A percentile compares a stretch with the other conserved stretches of the same genome.
These are phyloP conservation scores for Botryotinia calthae DNA, from an alignment of 2,329 filamentous ascomycete genomes.

Conservation along the genomic window DNA sequence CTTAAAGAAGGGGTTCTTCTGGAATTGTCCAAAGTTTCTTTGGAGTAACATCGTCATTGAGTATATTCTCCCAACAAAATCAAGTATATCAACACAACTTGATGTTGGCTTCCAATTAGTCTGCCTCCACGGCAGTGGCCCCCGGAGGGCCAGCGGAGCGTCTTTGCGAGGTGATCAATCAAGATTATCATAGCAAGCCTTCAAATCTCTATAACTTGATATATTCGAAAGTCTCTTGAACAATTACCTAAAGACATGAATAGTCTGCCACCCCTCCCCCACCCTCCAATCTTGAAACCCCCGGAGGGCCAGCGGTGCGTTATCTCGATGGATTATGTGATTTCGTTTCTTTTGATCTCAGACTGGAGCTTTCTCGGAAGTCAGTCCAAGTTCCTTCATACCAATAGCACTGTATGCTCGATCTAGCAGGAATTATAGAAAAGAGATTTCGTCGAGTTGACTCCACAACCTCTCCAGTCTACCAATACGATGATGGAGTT, in stretches of 20 bases:
- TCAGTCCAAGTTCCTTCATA: neutral
- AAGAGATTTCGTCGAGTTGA: rapidly evolving
- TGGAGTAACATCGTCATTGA: neutral
- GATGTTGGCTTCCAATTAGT: neutral
- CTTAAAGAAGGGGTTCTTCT: neutral
- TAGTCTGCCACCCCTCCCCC: neutral
- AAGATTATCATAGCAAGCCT: neutral
- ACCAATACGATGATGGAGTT: neutral
- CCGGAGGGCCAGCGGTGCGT: neutral
- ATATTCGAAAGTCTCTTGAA: neutral
- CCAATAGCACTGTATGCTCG: too few relatives aligned
- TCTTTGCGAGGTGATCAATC: neutral
- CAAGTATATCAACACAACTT: neutral
- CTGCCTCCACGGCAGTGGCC: conserved; percentile 1
- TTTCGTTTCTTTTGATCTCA: neutral
- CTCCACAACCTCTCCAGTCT: neutral
- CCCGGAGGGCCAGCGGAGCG: neutral
- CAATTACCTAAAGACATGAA: neutral
- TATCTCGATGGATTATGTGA: neutral
- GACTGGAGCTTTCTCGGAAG: neutral
- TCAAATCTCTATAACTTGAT: neutral
- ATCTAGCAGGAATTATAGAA: neutral
- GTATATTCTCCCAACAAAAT: neutral
- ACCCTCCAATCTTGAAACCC: neutral
- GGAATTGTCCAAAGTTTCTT: too few relatives aligned